Percentiles rank a stretch among this genome's conserved stretches.
Evolutionary conservation across 108 stramenopile genomes (phyloP).

Genomic region (Cyclostephanos tholiformis): DNA sequence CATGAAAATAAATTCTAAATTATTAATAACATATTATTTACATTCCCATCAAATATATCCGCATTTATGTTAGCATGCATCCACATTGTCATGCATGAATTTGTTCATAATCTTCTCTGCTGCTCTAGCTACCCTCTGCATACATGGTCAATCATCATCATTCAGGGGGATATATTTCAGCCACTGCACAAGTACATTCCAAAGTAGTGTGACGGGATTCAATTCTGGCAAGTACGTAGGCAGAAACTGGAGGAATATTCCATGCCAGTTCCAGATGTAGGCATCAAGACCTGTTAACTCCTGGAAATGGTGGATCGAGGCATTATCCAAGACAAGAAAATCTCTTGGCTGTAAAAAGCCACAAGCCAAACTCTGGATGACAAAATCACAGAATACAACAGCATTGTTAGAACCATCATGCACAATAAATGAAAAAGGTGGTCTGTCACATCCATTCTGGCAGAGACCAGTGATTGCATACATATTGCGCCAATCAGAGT

Average conservation of each 20-base stretch:
- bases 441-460: neutral
- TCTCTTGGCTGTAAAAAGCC: neutral
- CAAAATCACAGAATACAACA: no score
- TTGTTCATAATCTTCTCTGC: neutral
- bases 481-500: neutral
- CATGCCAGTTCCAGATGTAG: neutral
- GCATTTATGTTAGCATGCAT: neutral
- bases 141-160: neutral
- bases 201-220: neutral
- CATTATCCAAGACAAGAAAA: neutral
- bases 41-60: no score
- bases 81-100: neutral
- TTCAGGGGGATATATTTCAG: neutral
- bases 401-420: neutral
- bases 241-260: neutral
- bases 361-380: neutral
- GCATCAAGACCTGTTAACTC: neutral
- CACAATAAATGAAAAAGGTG: neutral
- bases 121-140: neutral
- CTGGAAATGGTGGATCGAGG: neutral
- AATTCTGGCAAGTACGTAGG: neutral
- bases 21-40: no score
- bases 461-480: neutral
- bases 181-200: neutral
- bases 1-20: no score